Evolutionary conservation across 257 asterid species (phyloP).

Genomic region (Craterostigma plantagineum): DNA sequence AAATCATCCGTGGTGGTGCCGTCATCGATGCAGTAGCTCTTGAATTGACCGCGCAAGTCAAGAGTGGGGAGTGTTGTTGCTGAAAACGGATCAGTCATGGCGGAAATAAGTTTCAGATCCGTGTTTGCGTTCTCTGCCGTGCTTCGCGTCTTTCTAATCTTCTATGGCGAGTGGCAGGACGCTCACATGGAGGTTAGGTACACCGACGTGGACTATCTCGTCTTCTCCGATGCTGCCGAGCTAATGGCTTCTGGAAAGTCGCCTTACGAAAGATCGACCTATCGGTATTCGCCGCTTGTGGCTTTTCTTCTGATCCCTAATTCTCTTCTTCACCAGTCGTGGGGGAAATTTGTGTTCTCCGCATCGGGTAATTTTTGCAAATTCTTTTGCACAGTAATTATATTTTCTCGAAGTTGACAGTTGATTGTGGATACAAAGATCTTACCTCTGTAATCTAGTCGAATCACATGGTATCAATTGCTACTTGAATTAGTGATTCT

Average conservation of each 20-base stretch:
- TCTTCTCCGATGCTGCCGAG: conserved; percentile 82
- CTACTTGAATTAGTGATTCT: no score
- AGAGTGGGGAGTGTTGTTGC: no score
- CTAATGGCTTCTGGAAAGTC: conserved; percentile 64
- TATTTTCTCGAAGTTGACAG: conserved; percentile 1
- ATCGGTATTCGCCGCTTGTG: conserved; percentile 77
- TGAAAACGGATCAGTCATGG: conserved; percentile 15
- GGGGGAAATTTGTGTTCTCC: conserved; percentile 79
- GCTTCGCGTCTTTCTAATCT: conserved; percentile 40
- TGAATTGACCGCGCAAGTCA: no score
- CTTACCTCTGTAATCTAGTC: no score
- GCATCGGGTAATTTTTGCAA: conserved; percentile 42
- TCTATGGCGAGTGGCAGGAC: conserved; percentile 96
- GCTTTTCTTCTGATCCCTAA: conserved; percentile 78
- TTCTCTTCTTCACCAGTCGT: conserved; percentile 53
- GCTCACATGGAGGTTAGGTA: conserved; percentile 80
- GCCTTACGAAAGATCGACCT: conserved; percentile 77
- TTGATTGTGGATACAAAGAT: not conserved
- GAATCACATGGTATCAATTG: no score
- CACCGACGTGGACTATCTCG: conserved; percentile 83
- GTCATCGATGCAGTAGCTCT: no score
- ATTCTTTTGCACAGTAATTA: conserved; percentile 1
- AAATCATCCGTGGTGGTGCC: no score
- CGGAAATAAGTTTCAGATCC: conserved; percentile 21
- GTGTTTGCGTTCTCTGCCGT: conserved; percentile 51